phyloP scores from a whole-genome alignment of 2,329 filamentous ascomycete species.

The Monilinia vaccinii-corymbosi region DNA sequence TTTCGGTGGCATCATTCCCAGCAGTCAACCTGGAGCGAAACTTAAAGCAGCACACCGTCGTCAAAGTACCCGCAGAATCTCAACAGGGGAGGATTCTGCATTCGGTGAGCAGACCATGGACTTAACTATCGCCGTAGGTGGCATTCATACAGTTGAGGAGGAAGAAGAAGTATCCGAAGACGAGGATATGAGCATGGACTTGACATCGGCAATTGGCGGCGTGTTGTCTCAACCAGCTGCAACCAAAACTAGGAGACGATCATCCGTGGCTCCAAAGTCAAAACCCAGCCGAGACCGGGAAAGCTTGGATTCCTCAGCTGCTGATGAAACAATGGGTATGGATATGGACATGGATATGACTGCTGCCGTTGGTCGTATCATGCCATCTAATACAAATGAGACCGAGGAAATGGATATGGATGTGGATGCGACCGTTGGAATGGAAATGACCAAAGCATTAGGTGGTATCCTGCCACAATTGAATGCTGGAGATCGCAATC shows the following conservation, averaged over 20 bases:
- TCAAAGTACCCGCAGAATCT: slow-evolving; percentile 32
- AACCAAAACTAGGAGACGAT: slow-evolving; percentile 25
- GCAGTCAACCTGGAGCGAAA: slow-evolving; percentile 23
- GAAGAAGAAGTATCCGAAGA: slow-evolving; percentile 34
- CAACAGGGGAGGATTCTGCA: slow-evolving; percentile 25
- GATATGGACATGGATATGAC: slow-evolving; percentile 28
- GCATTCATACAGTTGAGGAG: slow-evolving; percentile 35
- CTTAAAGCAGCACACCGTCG: slow-evolving; percentile 26
- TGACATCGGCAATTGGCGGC: slow-evolving; percentile 57
- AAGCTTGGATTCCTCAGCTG: slow-evolving; percentile 18
- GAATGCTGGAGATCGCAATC: slow-evolving; percentile 34
- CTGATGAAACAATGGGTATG: slow-evolving; percentile 28
- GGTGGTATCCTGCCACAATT: slow-evolving; percentile 43
- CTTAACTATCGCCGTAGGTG: slow-evolving; percentile 46
- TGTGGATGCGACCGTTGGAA: slow-evolving; percentile 37
- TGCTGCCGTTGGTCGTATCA: slow-evolving; percentile 39
- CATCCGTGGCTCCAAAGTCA: slow-evolving; percentile 15
- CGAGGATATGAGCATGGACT: slow-evolving; percentile 72
- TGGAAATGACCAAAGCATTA: slow-evolving; percentile 56
- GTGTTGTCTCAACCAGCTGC: slow-evolving; percentile 34
- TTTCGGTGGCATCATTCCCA: slow-evolving; percentile 64
- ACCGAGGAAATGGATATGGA: slow-evolving; percentile 29
- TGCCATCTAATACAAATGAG: slow-evolving; percentile 36
- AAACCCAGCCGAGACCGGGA: slow-evolving; percentile 30
- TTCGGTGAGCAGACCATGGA: slow-evolving; percentile 40